Base-by-base conservation (phyloP, 441 rosid species). In the Aleurites moluccanus region DNA sequence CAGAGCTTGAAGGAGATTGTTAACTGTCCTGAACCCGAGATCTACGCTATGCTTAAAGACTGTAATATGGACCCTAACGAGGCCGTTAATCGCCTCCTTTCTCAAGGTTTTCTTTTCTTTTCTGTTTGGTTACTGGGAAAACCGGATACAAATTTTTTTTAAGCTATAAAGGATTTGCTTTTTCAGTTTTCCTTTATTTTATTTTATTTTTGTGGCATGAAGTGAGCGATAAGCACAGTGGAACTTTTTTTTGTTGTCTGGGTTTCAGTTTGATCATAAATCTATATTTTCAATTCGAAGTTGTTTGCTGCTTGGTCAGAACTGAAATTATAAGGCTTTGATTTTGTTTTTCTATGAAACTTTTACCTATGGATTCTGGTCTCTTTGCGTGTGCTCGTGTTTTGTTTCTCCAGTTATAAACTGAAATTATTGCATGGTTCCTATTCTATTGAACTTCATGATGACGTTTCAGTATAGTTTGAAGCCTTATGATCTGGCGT, bases 11-110 rank as follows among this genome's bases (percentile, higher is more conserved):
- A 88, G 86, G 99, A 95, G 88, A 91, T 95, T 79, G 97, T 95
- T 20, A 93, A 85, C 93, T 88, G 89, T 74, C 80, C 99, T 0
- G 98, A 95, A 61, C 59, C 82, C 72, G 99, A 95, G 98, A 95
- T 95, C 97, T 93, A 95, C 71, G 88, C 94, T 55, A 89, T 85
- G 85, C 99, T 95, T 73, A 91, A 89, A 86, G 99, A 95, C 67
- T 95, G 98, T 82, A 88, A 88, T 80, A 93, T 96, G 99, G 99
- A 96, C 94, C 99, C 99, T 74, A 90, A 96, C 85, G 99, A 96
- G 82, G 85, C 98, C 77, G 99, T 92, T 74, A 91, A 83, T 85
- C 97, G 99, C 81, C 97, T 93, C 77, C 97, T 96, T 77, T 59
- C 89, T 73, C 98, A 92, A 96, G 99, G 99, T 89, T 63, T 67